Evolutionary conservation across 75 land plant species (phyloP), one percentile per base, ranked within the genome.

Genomic region (Gnetum montanum): DNA sequence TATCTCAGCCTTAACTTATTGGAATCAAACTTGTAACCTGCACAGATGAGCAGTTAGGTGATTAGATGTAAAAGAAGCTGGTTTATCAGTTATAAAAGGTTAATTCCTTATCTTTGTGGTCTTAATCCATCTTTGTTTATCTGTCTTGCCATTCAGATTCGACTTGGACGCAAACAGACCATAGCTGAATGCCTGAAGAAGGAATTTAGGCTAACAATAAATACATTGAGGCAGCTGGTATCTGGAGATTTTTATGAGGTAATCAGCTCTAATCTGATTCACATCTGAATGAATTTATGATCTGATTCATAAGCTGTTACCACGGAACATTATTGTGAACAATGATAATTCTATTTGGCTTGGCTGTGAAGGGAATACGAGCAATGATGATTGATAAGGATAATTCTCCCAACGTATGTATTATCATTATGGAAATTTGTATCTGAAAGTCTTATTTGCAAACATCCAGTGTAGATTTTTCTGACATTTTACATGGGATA

Each of bases 161-260:
- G 98, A 18, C 72, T 76, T 64, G 98, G 75, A 6, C 68, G 98
- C 24, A 59, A 69, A 3, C 80, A 80, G 59, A 59, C 82, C 12
- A 64, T 90, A 4, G 53, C 66, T 31, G 88, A 85, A 48, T 77
- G 81, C 56, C 62, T 89, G 56, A 79, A 70, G 56, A 77, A 84
- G 47, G 98, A 94, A 63, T 94, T 82, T 65, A 73, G 96, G 44
- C 59, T 89, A 2, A 94, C 94, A 31, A 76, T 86, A 34, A 76
- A 82, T 49, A 64, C 78, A 24, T 50, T 94, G 36, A 66, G 82
- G 48, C 52, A 83, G n/a, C 57, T 70, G 33, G 69, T 73, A 28
- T 80, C 91, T 23, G 59, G 37, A 35, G 98, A 94, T 74, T 67
- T 86, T 0, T 94, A 89, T 65, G 96, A 94, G 88, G 98, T 94